Percentiles rank a stretch among this genome's conserved stretches.
phyloP scores from a whole-genome alignment of 257 asterid genomes.

The Nicotiana obtusifolia region DNA sequence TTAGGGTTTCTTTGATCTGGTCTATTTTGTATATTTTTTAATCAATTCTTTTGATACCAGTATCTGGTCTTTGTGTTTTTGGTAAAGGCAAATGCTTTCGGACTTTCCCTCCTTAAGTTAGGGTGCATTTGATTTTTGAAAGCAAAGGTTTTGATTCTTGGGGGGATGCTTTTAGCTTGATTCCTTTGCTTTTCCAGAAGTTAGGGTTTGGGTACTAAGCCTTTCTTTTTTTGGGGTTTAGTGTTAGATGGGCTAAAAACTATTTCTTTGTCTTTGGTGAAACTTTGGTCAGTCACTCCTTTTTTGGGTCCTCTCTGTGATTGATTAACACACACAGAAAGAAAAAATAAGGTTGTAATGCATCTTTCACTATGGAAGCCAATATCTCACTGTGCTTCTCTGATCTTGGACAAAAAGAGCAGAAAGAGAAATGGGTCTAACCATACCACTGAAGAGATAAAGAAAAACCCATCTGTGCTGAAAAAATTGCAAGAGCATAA shows the following conservation, averaged over 20 bases:
- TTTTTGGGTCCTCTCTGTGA: slow-evolving; percentile 23
- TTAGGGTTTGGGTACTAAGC: slow-evolving; percentile 35
- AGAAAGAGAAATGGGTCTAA: slow-evolving; percentile 66
- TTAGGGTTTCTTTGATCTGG: slow-evolving; percentile 57
- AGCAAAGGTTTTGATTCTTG: slow-evolving; percentile 59
- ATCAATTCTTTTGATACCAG: slow-evolving; percentile 21
- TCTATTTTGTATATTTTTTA: slow-evolving; percentile 3
- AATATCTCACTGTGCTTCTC: slow-evolving; percentile 89
- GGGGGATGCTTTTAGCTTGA: slow-evolving; percentile 47
- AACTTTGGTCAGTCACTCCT: slow-evolving; percentile 26
- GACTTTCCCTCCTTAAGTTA: slow-evolving; percentile 49
- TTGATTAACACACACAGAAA: slow-evolving; percentile 11
- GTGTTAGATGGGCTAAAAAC: slow-evolving; percentile 48
- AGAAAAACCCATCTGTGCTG: slow-evolving; percentile 54
- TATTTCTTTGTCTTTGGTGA: slow-evolving; percentile 19
- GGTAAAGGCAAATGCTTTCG: slow-evolving; percentile 30
- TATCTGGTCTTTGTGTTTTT: slow-evolving; percentile 26
- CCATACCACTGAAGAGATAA: slow-evolving; percentile 53
- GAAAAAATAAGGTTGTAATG: slow-evolving; percentile 49
- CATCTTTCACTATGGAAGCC: slow-evolving; percentile 99
- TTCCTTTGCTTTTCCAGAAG: slow-evolving; percentile 58
- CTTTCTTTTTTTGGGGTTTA: slow-evolving; percentile 38
- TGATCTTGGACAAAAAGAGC: slow-evolving; percentile 90
- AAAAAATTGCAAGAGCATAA: slow-evolving; percentile 84
- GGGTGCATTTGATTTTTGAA: slow-evolving; percentile 49